Conservation (phyloP, 805 yeast genomes). For the Kodamaea leandrae region DNA sequence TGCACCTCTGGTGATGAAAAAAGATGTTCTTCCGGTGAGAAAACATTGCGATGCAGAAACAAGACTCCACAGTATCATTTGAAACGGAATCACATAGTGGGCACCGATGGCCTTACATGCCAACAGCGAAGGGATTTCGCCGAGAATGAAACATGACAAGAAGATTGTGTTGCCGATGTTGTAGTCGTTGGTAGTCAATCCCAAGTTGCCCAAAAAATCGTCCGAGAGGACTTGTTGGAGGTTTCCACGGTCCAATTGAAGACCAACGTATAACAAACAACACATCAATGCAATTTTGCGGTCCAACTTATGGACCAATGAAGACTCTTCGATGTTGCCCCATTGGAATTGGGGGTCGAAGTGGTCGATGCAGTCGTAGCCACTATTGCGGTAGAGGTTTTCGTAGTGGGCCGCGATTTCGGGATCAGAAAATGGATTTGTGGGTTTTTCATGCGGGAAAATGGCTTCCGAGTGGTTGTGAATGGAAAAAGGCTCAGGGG, state of each 20-base stretch:
- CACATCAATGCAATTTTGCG: constrained; percentile 23
- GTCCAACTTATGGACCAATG: constrained; percentile 19
- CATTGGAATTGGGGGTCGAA: constrained; percentile 55
- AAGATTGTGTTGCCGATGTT: constrained; percentile 25
- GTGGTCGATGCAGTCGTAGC: constrained; percentile 53
- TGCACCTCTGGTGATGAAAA: constrained; percentile 20
- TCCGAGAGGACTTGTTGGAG: constrained; percentile 25
- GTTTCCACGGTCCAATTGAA: constrained; percentile 26
- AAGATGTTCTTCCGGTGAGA: constrained; percentile 17
- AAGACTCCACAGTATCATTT: constrained; percentile 23
- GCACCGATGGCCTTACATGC: constrained; percentile 26
- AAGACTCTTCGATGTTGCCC: constrained; percentile 21
- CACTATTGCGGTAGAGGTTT: constrained; percentile 42
- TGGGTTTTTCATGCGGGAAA: constrained; percentile 1
- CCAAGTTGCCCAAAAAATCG: constrained; percentile 20
- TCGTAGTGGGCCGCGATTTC: constrained; percentile 34
- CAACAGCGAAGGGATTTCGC: constrained; percentile 26
- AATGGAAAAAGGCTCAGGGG: too few relatives aligned
- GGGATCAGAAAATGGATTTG: constrained; percentile 7
- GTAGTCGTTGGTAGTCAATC: constrained; percentile 22
- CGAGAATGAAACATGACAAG: constrained; percentile 21
- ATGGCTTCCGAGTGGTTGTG: not conserved
- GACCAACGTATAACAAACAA: constrained; percentile 21
- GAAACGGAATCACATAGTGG: constrained; percentile 24
- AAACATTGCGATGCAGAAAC: constrained; percentile 23